Evolutionary conservation across 164 flowering plant genomes (phyloP), one percentile per base, ranked within the genome.

Genomic region (Umbellularia californica): DNA sequence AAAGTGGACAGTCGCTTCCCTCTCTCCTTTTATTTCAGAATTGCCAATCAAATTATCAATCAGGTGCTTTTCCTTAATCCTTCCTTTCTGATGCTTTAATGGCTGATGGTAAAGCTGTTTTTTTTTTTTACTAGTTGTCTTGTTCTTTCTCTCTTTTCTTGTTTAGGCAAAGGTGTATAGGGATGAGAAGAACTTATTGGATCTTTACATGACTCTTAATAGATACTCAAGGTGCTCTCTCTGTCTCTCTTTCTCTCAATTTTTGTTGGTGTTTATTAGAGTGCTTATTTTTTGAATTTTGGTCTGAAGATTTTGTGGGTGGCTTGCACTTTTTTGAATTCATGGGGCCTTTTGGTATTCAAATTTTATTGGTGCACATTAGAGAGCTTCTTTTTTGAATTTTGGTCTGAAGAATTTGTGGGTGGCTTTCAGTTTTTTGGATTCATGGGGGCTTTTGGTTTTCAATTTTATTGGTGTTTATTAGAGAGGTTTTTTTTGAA

Each of bases 21-120:
- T 22, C 72, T 79, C 60, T 71, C 74, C 65, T 72, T 73, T 69
- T 79, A 79, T 74, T 82, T 65, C 74, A 82, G 81, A 75, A 64
- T 79, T 10, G 81, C 82, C 58, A 69, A 79, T 77, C 82, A 77
- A 23, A 62, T 77, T 33, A 70, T 79, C 67, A 60, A 75, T 27
- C 84, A 82, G 80, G 84, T 82, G 47, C 47, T 7, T 41, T 41
- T 41, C 35, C 35, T 30, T 30, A 4, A 30, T 30, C 35, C 35
- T 30, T 30, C 4, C 35, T 41, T 41, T 41, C 47, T 41, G 11
- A 41, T 5, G 7, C 47, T 9, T 41, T 41, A 41, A 41, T 30
- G 35, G 35, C 35, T 30, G 35, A 30, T 30, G 35, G 11, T 41
- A 1, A 41, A 41, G 47, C 9, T 41, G 47, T 68, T n/a, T 68